Base-by-base conservation (phyloP, 2,329 filamentous ascomycete species). In the Eutypa lata region DNA sequence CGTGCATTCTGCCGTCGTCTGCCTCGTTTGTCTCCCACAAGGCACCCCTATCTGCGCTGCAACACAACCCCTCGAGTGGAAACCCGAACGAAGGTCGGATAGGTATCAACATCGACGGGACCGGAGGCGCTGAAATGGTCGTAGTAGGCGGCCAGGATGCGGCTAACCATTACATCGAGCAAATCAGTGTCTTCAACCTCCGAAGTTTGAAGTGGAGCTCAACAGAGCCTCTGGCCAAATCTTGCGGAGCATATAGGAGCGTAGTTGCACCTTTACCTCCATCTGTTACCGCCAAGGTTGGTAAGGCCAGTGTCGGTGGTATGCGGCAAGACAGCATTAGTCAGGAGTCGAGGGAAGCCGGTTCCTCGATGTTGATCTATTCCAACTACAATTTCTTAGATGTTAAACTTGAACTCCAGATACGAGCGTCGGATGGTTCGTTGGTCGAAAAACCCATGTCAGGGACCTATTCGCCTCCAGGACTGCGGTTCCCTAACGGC, bases 381-480 rank as follows among this genome's bases (percentile, higher is more conserved):
- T 97, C 93, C 22, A 99, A 99, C 68, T 99, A 99, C 73, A 97
- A 99, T 71, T 99, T 99, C 65, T 72, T 99, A 51, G 93, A 99
- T 63, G 94, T 99, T 60, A 97, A 96, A 69, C 76, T 99, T 22
- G 94, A 99, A 71, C 76, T 99, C 37, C 94, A 97, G 70, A 84
- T 99, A 47, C 84, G 94, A 49, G 79, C 89, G 8, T 83, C 90
- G 1, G 92, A 97, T 68, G 93, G 94, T 28, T 86, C 84, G 0
- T 75, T 99, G 50, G 83, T 85, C 1, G 94, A 99, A 69, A 92
- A 90, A 71, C 83, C 89, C 24, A 97, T 99, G 93, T 86, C 87
- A 18, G 89, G 90, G 18, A 81, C 84, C 6, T 90, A 91, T 56
- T 95, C 91, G 8, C 94, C 94, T 0, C 94, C 94, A 0, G 94